phyloP scores from a whole-genome alignment of 345 rosid species.

The Eucalyptus regnans region DNA sequence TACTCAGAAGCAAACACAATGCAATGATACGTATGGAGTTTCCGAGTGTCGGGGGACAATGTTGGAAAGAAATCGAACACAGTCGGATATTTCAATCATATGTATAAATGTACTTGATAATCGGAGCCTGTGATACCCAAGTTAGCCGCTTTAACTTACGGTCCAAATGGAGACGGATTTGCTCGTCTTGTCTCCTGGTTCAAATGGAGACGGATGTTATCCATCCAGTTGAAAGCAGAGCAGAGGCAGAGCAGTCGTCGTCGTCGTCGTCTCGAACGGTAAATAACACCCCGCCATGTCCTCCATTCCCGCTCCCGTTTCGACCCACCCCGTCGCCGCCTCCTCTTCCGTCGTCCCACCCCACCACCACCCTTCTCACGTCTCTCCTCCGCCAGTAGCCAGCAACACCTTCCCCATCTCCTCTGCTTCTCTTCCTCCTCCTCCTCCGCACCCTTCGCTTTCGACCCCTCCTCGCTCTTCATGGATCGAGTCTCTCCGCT shows the following conservation, averaged over 20 bases:
- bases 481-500: slow-evolving; percentile 67
- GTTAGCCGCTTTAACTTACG: background rate
- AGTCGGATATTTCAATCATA: background rate
- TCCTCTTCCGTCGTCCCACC: background rate
- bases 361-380: background rate
- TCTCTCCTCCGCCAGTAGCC: background rate
- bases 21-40: background rate
- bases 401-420: background rate
- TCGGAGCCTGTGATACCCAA: background rate
- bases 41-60: background rate
- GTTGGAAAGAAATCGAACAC: background rate
- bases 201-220: background rate
- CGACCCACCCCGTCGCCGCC: background rate
- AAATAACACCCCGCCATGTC: background rate
- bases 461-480: background rate
- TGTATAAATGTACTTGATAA: background rate
- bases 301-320: background rate
- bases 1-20: background rate
- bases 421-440: background rate
- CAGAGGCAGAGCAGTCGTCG: background rate
- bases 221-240: background rate
- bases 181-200: background rate
- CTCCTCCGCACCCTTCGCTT: background rate
- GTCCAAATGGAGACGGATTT: background rate
- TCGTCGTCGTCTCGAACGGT: background rate